Base-by-base conservation (phyloP, 805 yeast genomes). In the Candida parachauliodes region DNA sequence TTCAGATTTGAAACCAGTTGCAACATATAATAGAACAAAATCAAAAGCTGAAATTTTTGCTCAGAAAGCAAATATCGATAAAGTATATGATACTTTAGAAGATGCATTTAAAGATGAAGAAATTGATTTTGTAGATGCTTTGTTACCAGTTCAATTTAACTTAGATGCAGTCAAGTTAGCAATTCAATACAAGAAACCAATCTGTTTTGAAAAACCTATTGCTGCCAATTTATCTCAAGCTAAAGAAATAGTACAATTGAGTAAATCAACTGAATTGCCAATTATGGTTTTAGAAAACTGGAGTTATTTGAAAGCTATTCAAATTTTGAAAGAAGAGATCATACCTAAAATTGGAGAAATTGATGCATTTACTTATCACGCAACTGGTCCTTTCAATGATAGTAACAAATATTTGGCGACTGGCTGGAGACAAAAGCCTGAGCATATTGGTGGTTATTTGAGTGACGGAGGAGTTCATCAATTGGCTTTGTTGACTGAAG, bases 381-480 rank as follows among this genome's bases (percentile, higher is more conserved):
- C 88, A 9, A 83, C 91, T 2, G 93, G 93, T 19, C 76, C 87
- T 8, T 85, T 80, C 68, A 72, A 76, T 47, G 67, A 65, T 21
- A 51, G 63, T 40, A 79, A 74, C 62, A 77, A 81, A 54, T 85
- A 83, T 53, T 55, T 79, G 42, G 58, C 65, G 16, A 89, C 97
- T 2, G 39, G 80, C 11, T 91, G 98, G 98, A 82, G 97, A 72
- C 77, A 75, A 56, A 71, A 81, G 33, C 97, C 98, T 22, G 81
- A 87, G 60, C 97, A 91, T 57, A 76, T 88, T 48, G 98, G 98
- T 38, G 97, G 97, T 0, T 89, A 71, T 62, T 68, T 91, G 51
- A 81, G 91, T 41, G 98, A 91, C 54, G 97, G 96, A 53, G 98
- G 97, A 57, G 98, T 91, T 17, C 98, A 91, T 62, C 97, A 89